A percentile compares a stretch with the other conserved stretches of the same genome.
Conservation (phyloP, 139 green algal genomes). For the Deuterostichococcus epilithicus region DNA sequence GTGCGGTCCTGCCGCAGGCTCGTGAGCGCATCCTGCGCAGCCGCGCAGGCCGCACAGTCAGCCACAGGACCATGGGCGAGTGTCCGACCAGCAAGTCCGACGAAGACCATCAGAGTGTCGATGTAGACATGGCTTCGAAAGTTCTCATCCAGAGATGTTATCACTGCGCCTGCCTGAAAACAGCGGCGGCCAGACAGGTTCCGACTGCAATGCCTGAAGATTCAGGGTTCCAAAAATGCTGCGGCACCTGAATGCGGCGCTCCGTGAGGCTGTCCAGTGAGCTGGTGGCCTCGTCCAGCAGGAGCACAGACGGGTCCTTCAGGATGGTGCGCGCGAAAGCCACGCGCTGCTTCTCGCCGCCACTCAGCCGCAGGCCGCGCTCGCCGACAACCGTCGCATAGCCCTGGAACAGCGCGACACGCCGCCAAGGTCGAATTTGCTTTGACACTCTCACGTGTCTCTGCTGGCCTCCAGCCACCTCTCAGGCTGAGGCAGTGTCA, state of each 20-base stretch:
- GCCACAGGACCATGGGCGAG: too few species aligned
- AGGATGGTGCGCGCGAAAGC: slow-evolving; percentile 59
- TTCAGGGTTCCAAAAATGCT: too few species aligned
- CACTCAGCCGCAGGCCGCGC: slow-evolving; percentile 65
- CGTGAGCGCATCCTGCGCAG: slow-evolving; percentile 31
- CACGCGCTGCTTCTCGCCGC: slow-evolving; percentile 71
- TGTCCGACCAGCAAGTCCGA: too few species aligned
- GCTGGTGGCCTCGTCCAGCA: slow-evolving; percentile 61
- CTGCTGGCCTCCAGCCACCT: too few species aligned
- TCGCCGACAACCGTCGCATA: slow-evolving; percentile 85
- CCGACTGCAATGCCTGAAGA: too few species aligned
- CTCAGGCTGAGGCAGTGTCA: too few species aligned
- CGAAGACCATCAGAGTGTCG: too few species aligned
- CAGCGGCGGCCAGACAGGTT: too few species aligned
- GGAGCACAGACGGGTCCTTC: slow-evolving; percentile 41
- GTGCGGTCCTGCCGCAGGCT: slow-evolving; percentile 36
- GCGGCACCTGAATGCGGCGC: slow-evolving; percentile 38
- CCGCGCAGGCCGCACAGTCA: neutral
- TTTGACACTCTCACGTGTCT: too few species aligned
- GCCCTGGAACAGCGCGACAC: slow-evolving; percentile 45
- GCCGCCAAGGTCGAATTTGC: slow-evolving; percentile 67
- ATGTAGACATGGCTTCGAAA: too few species aligned
- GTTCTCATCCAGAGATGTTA: too few species aligned
- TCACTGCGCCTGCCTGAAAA: too few species aligned
- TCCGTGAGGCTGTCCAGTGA: slow-evolving; percentile 58